Conservation (phyloP, 2,329 filamentous ascomycete genomes). For the Rhynchosporium secalis region DNA sequence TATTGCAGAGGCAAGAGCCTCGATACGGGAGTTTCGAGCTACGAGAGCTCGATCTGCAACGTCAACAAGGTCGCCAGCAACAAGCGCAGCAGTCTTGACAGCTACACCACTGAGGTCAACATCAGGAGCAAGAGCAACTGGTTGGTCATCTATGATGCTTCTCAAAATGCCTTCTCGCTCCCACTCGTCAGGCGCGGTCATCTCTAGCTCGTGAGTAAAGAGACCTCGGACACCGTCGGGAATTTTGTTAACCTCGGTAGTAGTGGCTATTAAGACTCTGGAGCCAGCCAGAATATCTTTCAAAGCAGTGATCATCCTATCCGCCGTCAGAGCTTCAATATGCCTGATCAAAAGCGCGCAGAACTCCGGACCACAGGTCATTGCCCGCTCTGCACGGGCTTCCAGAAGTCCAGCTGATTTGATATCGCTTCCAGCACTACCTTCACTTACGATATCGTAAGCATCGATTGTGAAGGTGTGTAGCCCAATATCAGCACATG, state of each 20-base stretch:
- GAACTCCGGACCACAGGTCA: constrained; percentile 81
- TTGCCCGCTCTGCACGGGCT: constrained; percentile 81
- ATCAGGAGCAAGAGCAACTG: constrained; percentile 75
- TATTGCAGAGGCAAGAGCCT: constrained; percentile 61
- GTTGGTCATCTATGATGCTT: constrained; percentile 73
- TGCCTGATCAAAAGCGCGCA: constrained; percentile 87
- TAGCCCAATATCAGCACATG: constrained; percentile 84
- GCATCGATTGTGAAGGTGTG: constrained; percentile 88
- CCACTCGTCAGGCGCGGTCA: constrained; percentile 87
- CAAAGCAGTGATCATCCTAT: constrained; percentile 82
- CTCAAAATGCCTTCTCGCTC: constrained; percentile 87
- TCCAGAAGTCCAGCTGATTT: constrained; percentile 92
- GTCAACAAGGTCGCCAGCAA: constrained; percentile 91
- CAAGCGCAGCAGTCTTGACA: constrained; percentile 91
- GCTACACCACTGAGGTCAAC: constrained; percentile 85
- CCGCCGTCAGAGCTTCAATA: constrained; percentile 85
- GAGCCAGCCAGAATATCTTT: constrained; percentile 79
- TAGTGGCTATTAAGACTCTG: constrained; percentile 87
- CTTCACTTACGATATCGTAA: constrained; percentile 93
- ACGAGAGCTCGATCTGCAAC: constrained; percentile 88
- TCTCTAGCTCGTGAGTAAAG: constrained; percentile 94
- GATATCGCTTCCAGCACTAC: constrained; percentile 82
- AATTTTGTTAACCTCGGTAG: constrained; percentile 91
- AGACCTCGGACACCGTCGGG: constrained; percentile 85
- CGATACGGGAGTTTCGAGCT: constrained; percentile 73